Conservation (phyloP, 2,329 filamentous ascomycete species). For the Xylaria sp. region DNA sequence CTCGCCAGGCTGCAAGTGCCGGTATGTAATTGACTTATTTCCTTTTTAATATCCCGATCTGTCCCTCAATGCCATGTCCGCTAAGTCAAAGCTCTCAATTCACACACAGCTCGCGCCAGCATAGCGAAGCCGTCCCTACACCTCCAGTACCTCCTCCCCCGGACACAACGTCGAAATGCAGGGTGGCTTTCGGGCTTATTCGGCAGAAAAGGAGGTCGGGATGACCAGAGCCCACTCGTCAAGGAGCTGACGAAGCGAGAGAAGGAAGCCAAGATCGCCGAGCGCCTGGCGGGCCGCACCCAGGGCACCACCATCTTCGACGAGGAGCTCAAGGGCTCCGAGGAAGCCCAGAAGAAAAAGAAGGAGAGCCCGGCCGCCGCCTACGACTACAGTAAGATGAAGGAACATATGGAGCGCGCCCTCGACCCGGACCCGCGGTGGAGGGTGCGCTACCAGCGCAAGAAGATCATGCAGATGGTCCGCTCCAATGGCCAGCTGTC, state of each 20-base stretch:
- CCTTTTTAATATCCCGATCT: slow-evolving; percentile 14
- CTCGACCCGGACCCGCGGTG: slow-evolving; percentile 80
- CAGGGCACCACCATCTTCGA: slow-evolving; percentile 71
- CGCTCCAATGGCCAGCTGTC: slow-evolving; percentile 73
- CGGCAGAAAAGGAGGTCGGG: slow-evolving; percentile 29
- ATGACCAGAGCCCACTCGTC: slow-evolving; percentile 29
- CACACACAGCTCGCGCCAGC: slow-evolving; percentile 39
- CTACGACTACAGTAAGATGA: slow-evolving; percentile 55
- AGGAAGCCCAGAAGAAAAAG: slow-evolving; percentile 6
- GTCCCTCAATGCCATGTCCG: background rate
- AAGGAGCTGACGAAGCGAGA: slow-evolving; percentile 30
- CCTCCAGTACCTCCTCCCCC: slow-evolving; percentile 46
- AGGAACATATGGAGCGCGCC: slow-evolving; percentile 68
- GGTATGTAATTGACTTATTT: slow-evolving; percentile 59
- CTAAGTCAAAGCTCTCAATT: slow-evolving; percentile 20
- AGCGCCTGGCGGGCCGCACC: slow-evolving; percentile 58
- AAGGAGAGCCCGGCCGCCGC: slow-evolving; percentile 23
- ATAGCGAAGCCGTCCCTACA: slow-evolving; percentile 42
- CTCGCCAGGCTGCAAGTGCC: slow-evolving; percentile 68
- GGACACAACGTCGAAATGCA: slow-evolving; percentile 56
- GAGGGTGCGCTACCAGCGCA: slow-evolving; percentile 81
- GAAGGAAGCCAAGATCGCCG: slow-evolving; percentile 53
- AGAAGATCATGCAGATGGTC: slow-evolving; percentile 83
- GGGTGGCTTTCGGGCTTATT: slow-evolving; percentile 50
- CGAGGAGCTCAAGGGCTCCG: slow-evolving; percentile 58